phyloP scores from a whole-genome alignment of 768 basidiomycete genomes.

The Neoboletus brunneissimus region DNA sequence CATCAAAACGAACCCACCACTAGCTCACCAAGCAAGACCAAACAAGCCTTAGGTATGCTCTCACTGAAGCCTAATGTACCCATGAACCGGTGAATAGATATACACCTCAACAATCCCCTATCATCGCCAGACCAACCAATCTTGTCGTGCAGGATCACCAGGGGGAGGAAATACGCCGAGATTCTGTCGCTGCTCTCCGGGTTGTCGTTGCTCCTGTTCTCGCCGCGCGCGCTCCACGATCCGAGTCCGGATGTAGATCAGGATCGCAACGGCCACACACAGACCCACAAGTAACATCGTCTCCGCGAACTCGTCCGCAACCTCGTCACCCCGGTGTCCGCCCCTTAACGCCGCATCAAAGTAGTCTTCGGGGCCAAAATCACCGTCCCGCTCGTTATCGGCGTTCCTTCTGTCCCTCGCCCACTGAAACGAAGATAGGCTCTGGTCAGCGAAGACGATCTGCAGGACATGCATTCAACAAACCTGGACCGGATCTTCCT shows the following conservation, averaged over 20 bases:
- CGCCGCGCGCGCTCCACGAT: constrained; percentile 71
- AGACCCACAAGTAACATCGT: constrained; percentile 75
- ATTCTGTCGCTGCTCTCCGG: constrained; percentile 31
- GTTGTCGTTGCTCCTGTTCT: constrained; percentile 50
- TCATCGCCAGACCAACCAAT: constrained; percentile 58
- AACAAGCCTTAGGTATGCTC: constrained; percentile 10
- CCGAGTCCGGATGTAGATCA: constrained; percentile 77
- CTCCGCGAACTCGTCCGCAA: constrained; percentile 70
- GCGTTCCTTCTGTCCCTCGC: constrained; percentile 70
- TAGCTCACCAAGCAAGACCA: constrained; percentile 24
- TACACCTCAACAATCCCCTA: background rate
- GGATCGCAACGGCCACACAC: constrained; percentile 66
- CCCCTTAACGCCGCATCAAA: constrained; percentile 66
- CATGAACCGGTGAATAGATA: background rate
- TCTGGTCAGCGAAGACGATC: constrained; percentile 1
- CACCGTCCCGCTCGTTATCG: constrained; percentile 69
- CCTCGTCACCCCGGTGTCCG: constrained; percentile 59
- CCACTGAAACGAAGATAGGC: constrained; percentile 50
- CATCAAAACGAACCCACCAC: constrained; percentile 3
- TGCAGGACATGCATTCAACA: constrained; percentile 15
- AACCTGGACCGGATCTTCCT: constrained; percentile 74
- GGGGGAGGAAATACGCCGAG: constrained; percentile 57
- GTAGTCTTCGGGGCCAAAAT: constrained; percentile 81
- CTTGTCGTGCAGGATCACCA: constrained; percentile 61
- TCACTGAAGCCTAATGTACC: background rate